Evolutionary conservation across 1,284 basidiomycete genomes (phyloP).

Genomic region (Pulveroboletus sp.): DNA sequence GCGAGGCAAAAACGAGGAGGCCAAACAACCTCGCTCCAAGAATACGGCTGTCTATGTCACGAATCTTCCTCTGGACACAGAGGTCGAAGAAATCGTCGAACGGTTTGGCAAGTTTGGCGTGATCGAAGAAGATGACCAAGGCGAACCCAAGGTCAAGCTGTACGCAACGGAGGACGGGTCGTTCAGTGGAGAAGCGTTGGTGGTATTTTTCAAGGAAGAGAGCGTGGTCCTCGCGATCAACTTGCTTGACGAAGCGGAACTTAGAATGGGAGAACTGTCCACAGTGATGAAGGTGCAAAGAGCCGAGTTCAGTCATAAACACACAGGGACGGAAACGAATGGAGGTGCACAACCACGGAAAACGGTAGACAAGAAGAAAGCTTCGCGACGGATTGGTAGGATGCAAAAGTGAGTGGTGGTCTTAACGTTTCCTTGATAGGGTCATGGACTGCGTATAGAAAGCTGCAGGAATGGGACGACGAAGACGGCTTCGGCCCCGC

Average conservation of each 20-base stretch:
- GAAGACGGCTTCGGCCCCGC: constrained; percentile 81
- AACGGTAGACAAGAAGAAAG: constrained; percentile 79
- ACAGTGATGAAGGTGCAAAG: constrained; percentile 81
- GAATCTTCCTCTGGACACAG: constrained; percentile 79
- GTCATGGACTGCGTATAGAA: constrained; percentile 45
- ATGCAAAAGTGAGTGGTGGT: constrained; percentile 78
- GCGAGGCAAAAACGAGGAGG: constrained; percentile 58
- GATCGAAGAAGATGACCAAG: constrained; percentile 88
- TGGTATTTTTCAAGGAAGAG: constrained; percentile 98
- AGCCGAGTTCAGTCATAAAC: constrained; percentile 83
- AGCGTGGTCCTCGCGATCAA: constrained; percentile 85
- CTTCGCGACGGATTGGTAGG: constrained; percentile 78
- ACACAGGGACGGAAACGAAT: constrained; percentile 34
- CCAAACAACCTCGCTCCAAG: constrained; percentile 62
- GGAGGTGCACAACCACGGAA: constrained; percentile 53
- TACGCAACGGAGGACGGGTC: constrained; percentile 88
- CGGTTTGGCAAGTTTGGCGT: constrained; percentile 92
- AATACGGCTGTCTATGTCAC: constrained; percentile 95
- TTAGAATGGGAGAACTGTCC: constrained; percentile 77
- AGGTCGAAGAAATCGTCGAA: constrained; percentile 71
- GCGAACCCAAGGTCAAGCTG: constrained; percentile 89
- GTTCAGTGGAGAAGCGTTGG: constrained; percentile 94
- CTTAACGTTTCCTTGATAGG: background rate
- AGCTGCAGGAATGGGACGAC: constrained; percentile 84
- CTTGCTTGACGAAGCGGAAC: constrained; percentile 90